These are phyloP conservation scores for Xylaria sp. DNA, from an alignment of 2,329 filamentous ascomycete species.

Conservation along the genomic window DNA sequence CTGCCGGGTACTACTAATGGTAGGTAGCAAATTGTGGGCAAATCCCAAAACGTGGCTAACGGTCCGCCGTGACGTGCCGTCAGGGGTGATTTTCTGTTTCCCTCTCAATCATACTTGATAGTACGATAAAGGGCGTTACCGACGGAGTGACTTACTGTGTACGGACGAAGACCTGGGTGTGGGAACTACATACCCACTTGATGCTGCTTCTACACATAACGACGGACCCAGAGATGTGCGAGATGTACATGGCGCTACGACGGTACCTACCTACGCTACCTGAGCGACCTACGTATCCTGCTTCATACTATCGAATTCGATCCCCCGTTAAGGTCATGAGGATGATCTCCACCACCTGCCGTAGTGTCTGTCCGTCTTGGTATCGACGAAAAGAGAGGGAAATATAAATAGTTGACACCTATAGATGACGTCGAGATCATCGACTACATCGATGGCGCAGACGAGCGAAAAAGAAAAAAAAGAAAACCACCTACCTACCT, in stretches of 20 bases:
- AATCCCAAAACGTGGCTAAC: conserved; percentile 21
- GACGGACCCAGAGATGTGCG: background rate
- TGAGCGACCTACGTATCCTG: background rate
- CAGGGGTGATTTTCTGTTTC: conserved; percentile 1
- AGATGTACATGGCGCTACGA: background rate
- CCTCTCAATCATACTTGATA: no score
- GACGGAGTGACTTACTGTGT: background rate
- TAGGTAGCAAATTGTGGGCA: background rate
- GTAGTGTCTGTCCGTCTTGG: background rate
- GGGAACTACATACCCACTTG: no score
- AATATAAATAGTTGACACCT: background rate
- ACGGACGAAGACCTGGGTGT: no score
- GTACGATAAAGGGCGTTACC: background rate
- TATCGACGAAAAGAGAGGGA: background rate
- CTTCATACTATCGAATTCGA: background rate
- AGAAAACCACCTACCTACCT: background rate
- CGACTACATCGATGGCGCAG: background rate
- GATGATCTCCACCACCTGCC: background rate
- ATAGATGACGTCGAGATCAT: background rate
- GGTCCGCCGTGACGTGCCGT: conserved; percentile 11
- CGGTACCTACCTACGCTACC: background rate
- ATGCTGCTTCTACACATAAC: no score
- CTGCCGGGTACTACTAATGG: conserved; percentile 1
- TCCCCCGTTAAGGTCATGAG: background rate
- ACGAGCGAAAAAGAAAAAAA: background rate